These are phyloP conservation scores for Rhododendron mucronatum DNA, from an alignment of 148 eudicot genomes.

Conservation along the genomic window DNA sequence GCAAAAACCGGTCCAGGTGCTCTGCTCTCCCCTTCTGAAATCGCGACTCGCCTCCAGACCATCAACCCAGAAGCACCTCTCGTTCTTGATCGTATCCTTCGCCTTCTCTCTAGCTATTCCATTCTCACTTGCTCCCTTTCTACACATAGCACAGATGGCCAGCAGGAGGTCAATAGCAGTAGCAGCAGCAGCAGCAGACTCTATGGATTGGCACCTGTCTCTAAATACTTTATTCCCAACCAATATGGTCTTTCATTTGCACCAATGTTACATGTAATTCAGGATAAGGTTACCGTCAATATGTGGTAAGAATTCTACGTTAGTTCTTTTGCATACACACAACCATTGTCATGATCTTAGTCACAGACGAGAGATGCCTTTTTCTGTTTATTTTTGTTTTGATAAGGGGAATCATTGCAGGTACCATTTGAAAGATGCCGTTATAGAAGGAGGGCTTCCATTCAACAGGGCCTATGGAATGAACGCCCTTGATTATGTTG, in stretches of 20 bases:
- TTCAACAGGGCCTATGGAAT: constrained; percentile 19
- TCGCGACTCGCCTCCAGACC: constrained; percentile 17
- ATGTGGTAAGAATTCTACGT: neutral
- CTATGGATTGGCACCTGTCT: constrained; percentile 28
- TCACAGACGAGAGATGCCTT: neutral
- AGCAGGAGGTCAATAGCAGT: neutral
- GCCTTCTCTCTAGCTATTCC: constrained; percentile 22
- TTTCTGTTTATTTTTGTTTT: neutral
- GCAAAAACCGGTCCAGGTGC: constrained; percentile 13
- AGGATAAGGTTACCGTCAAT: constrained; percentile 7
- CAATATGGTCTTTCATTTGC: constrained; percentile 29
- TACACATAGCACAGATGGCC: neutral
- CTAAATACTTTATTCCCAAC: constrained; percentile 22
- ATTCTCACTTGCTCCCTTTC: constrained; percentile 20
- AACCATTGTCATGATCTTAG: neutral
- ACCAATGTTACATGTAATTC: neutral
- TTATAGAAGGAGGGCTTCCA: constrained; percentile 10
- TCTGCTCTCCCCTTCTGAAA: constrained; percentile 17
- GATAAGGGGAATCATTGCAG: neutral
- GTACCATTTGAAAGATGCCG: constrained; percentile 15
- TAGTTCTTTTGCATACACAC: neutral
- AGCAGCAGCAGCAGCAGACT: neutral
- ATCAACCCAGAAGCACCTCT: constrained; percentile 5
- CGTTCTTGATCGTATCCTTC: constrained; percentile 23
- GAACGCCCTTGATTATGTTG: constrained; percentile 1